Conservation (phyloP, 73 alveolate genomes). For the Symbiodinium pilosum region DNA sequence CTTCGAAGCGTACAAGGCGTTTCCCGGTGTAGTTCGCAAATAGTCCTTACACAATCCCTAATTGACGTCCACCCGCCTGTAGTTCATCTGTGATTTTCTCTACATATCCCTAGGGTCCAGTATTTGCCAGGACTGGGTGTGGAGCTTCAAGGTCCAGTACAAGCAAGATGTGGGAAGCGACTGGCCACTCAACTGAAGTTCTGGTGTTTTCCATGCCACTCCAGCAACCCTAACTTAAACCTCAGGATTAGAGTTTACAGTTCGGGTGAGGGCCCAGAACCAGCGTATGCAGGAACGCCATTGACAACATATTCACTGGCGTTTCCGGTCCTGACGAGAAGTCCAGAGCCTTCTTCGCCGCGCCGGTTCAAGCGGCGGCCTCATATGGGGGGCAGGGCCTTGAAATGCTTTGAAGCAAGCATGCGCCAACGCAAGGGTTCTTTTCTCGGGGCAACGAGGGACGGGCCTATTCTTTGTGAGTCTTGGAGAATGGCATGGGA, state of each 20-base stretch:
- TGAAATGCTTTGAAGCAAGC: not conserved
- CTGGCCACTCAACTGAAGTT: not conserved
- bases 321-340: not conserved
- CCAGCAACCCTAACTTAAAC: not conserved
- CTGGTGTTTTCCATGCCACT: not conserved
- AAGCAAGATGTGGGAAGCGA: not conserved
- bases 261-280: not conserved
- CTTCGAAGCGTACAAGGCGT: too few relatives aligned
- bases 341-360: not conserved
- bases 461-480: too few relatives aligned
- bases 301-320: not conserved
- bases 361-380: not conserved
- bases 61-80: too few relatives aligned
- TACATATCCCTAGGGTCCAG: too few relatives aligned
- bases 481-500: too few relatives aligned
- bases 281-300: not conserved
- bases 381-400: not conserved
- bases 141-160: conserved; percentile 8
- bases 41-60: too few relatives aligned
- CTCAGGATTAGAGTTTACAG: not conserved
- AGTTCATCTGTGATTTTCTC: too few relatives aligned
- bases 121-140: not conserved
- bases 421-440: too few relatives aligned
- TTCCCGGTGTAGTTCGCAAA: too few relatives aligned
- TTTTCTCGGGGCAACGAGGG: too few relatives aligned